Base-by-base conservation (phyloP, 2,329 filamentous ascomycete species). In the Calycina herbarum region DNA sequence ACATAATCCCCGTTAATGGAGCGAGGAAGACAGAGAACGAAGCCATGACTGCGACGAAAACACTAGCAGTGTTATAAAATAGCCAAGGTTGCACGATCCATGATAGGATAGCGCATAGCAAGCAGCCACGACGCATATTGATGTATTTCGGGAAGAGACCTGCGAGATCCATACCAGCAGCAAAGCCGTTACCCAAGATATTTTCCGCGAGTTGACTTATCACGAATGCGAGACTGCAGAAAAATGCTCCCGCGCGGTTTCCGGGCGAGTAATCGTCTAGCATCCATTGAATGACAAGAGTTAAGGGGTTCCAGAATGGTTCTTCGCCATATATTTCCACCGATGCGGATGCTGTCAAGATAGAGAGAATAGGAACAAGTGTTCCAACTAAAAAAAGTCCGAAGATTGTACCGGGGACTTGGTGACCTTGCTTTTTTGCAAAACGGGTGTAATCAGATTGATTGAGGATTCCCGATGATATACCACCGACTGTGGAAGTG, bases 101-200 rank as follows among this genome's bases (percentile, higher is more conserved):
- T 24, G 45, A 51, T 7, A 51, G 20, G n/a, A 51, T 51, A 0
- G 45, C 45, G 17, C 45, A 51, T 51, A 51, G 2, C 3, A 51
- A 3, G 10, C 45, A 79, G 0, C 85, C 85, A 1, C 85, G 80
- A 4, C 83, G 76, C 65, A 86, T 86, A 72, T 85, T 85, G 74
- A 87, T 80, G 66, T 81, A 86, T 56, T 77, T 78, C 0, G 83
- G 83, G 64, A 81, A 81, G 0, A 86, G 73, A 0, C 80, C 82
- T 0, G 84, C 80, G 56, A 86, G 75, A 70, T 87, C 85, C 77
- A 87, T 85, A 5, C 84, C 85, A 2, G 79, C 78, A 0, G 80
- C 80, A 68, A 84, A 78, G 1, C 79, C 78, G 69, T 85, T 85
- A 61, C 81, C 76, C 54, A 82, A 77, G 7, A 78, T 75, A 67